These are phyloP conservation scores for Ascochyta clinopodiicola DNA, from an alignment of 2,329 filamentous ascomycete species.

Conservation along the genomic window DNA sequence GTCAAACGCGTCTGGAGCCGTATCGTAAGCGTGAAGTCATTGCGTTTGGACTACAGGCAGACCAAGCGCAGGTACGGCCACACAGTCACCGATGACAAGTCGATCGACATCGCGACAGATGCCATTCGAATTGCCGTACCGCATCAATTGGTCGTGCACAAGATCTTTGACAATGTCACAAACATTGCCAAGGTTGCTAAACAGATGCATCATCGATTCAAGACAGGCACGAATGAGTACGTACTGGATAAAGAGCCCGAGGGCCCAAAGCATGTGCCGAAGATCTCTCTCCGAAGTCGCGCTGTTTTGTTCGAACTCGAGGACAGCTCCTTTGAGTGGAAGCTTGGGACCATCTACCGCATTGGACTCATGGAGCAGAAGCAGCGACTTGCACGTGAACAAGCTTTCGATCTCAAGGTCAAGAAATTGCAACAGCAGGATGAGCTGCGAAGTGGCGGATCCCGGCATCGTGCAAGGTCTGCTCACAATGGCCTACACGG, in stretches of 20 bases:
- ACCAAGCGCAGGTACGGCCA: constrained; percentile 72
- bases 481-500: constrained; percentile 49
- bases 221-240: constrained; percentile 85
- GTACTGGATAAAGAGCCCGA: constrained; percentile 85
- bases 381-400: constrained; percentile 86
- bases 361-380: constrained; percentile 87
- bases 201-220: constrained; percentile 93
- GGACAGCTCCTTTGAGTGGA: constrained; percentile 97
- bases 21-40: constrained; percentile 80
- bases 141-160: constrained; percentile 87
- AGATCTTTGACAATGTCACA: constrained; percentile 90
- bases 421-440: constrained; percentile 77
- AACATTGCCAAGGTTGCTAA: constrained; percentile 86
- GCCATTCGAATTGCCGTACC: constrained; percentile 88
- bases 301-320: constrained; percentile 90
- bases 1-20: constrained; percentile 86
- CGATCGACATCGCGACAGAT: constrained; percentile 83
- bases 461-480: constrained; percentile 60
- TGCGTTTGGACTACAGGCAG: constrained; percentile 81
- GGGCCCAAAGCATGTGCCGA: constrained; percentile 84
- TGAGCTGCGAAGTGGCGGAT: constrained; percentile 55
- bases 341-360: constrained; percentile 91
- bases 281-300: constrained; percentile 80
- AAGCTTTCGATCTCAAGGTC: constrained; percentile 85
- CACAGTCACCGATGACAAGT: constrained; percentile 72